phyloP scores from a whole-genome alignment of 2,329 filamentous ascomycete species.

The Sclerotinia trifoliorum region DNA sequence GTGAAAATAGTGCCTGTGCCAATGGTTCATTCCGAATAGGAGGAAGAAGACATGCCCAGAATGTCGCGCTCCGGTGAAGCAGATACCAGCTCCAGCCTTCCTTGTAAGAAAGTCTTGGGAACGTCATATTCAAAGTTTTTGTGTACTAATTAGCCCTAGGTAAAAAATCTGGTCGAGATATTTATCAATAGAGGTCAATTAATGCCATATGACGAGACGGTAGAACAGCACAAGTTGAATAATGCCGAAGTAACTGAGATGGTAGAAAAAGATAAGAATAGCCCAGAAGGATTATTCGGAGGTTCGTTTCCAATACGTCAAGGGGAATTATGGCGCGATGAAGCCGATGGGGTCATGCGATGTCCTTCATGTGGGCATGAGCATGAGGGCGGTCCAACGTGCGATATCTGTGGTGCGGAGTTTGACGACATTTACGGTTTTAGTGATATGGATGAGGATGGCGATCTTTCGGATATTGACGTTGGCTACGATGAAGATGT shows the following conservation, averaged over 20 bases:
- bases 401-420: conserved; percentile 49
- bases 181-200: conserved; percentile 60
- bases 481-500: conserved; percentile 37
- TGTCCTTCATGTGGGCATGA: conserved; percentile 64
- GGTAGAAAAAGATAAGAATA: conserved; percentile 59
- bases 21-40: conserved; percentile 44
- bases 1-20: conserved; percentile 39
- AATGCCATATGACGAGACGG: conserved; percentile 61
- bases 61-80: conserved; percentile 58
- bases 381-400: conserved; percentile 56
- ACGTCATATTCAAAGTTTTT: background rate
- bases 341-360: conserved; percentile 58
- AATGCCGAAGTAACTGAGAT: conserved; percentile 58
- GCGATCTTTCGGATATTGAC: conserved; percentile 25
- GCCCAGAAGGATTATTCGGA: conserved; percentile 59
- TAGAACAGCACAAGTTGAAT: conserved; percentile 57
- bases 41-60: conserved; percentile 66
- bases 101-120: conserved; percentile 46
- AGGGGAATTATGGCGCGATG: conserved; percentile 46
- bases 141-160: conserved; percentile 41
- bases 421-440: conserved; percentile 34
- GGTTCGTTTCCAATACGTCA: conserved; percentile 44
- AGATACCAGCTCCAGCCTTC: conserved; percentile 63
- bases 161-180: conserved; percentile 63
- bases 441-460: conserved; percentile 19